Evolutionary conservation across 108 stramenopile species (phyloP), one percentile per base, ranked within the genome.

Genomic region (Skeletonema grethae): DNA sequence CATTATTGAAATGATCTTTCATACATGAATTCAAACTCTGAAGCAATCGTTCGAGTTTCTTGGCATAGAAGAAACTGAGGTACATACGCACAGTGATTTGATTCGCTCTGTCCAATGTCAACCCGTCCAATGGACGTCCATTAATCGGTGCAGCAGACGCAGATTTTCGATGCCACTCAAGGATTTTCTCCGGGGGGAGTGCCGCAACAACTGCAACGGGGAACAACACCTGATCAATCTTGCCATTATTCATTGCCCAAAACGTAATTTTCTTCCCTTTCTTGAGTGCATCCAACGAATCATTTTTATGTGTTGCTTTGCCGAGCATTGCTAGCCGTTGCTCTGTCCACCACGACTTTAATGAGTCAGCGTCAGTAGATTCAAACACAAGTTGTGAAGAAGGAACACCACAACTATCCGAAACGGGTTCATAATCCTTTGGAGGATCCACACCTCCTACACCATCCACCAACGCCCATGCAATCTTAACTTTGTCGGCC

Each of bases 331-430:
- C 65, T 15, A 95, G 66, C 5, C 94, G 88, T 15, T 89, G 86
- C 25, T 89, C 85, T 6, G 88, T 90, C 94, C 94, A 95, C 94
- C 94, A 95, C 13, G 81, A 64, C 53, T 90, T 87, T 32, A 90
- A 66, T 9, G 79, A 66, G 18, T 78, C 70, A 11, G 81, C 56
- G 43, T 95, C 90, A 1, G 66, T 68, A 18, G 88, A 86, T 63
- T 95, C 94, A 75, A 76, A 94, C 11, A 94, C 88, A 61, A 66
- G 76, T 20, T 72, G 56, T 9, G 75, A 61, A 24, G 39, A 11
- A 46, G 73, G 68, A 31, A 65, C 63, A 15, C 80, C 84, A 18
- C 31, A 72, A 53, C 29, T 68, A 35, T 82, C 74, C 9, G 82
- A 61, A 8, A 72, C 65, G 29, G 72, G 75, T 9, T 61, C 77